These are phyloP conservation scores for Blastocystis sp. DNA, from an alignment of 352 stramenopile species.

Conservation along the genomic window DNA sequence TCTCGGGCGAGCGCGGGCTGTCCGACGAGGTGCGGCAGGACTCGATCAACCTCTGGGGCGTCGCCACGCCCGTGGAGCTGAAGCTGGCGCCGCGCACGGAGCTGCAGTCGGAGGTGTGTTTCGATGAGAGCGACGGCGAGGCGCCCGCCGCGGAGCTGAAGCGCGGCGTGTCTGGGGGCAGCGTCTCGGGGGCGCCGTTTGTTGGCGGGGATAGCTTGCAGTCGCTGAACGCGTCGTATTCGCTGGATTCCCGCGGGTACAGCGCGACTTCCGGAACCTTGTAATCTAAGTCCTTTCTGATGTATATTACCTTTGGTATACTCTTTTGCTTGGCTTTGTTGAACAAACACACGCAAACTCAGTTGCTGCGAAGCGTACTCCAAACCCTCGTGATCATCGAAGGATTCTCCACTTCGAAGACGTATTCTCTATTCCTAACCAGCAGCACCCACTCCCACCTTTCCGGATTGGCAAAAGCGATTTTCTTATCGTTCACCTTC, in stretches of 20 bases:
- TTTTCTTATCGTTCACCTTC: not conserved
- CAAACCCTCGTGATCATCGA: not conserved
- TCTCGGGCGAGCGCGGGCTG: not conserved
- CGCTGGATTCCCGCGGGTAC: not conserved
- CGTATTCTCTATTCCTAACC: not conserved
- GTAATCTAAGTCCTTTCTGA: not conserved
- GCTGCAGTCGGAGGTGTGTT: conserved; percentile 44
- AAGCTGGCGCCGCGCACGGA: not conserved
- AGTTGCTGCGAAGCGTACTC: not conserved
- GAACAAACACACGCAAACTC: not conserved
- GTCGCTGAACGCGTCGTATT: not conserved
- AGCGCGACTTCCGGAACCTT: not conserved
- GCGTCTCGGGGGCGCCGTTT: not conserved
- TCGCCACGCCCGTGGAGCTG: not conserved
- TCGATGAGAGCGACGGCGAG: not conserved
- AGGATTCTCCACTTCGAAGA: conserved; percentile 8
- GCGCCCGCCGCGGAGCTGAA: not conserved
- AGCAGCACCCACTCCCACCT: not conserved
- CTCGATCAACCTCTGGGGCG: not conserved
- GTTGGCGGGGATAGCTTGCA: not conserved
- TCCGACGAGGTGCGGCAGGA: not conserved
- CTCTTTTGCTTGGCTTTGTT: not conserved
- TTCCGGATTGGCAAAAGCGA: not conserved
- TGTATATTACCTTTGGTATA: not conserved
- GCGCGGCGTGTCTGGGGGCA: not conserved